Percentiles rank a stretch among this genome's conserved stretches.
These are phyloP conservation scores for Psilocybe azurescens DNA, from an alignment of 768 basidiomycete species.

Conservation along the genomic window DNA sequence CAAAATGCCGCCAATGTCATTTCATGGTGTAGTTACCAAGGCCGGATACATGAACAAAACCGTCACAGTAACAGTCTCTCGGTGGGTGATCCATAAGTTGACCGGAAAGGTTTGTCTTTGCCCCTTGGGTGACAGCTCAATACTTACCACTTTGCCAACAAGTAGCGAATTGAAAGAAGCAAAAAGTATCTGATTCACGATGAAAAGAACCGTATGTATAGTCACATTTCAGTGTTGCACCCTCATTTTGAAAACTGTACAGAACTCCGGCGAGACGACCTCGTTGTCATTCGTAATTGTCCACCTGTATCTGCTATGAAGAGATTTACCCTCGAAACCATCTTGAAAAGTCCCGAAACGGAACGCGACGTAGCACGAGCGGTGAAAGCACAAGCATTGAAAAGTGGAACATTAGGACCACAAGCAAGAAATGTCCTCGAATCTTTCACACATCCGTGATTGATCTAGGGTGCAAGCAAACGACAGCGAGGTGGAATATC, in stretches of 20 bases:
- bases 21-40: constrained; percentile 79
- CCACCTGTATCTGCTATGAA: constrained; percentile 81
- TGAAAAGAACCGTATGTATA: constrained; percentile 64
- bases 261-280: constrained; percentile 73
- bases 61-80: constrained; percentile 78
- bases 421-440: constrained; percentile 18
- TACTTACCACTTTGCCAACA: background rate
- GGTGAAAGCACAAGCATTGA: constrained; percentile 21
- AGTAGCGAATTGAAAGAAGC: constrained; percentile 71
- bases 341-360: constrained; percentile 71
- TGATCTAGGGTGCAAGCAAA: background rate
- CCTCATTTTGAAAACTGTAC: constrained; percentile 12
- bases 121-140: background rate
- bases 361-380: constrained; percentile 53
- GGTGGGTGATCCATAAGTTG: constrained; percentile 70
- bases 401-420: constrained; percentile 17
- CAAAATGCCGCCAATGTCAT: constrained; percentile 77
- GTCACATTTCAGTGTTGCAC: background rate
- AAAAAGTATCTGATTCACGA: constrained; percentile 85
- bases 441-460: constrained; percentile 16
- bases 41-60: constrained; percentile 86
- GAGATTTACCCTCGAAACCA: constrained; percentile 71
- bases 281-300: constrained; percentile 81
- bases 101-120: constrained; percentile 72
- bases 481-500: background rate